These are phyloP conservation scores for Dichotomopilus funicola DNA, from an alignment of 2,329 filamentous ascomycete species.

Conservation along the genomic window DNA sequence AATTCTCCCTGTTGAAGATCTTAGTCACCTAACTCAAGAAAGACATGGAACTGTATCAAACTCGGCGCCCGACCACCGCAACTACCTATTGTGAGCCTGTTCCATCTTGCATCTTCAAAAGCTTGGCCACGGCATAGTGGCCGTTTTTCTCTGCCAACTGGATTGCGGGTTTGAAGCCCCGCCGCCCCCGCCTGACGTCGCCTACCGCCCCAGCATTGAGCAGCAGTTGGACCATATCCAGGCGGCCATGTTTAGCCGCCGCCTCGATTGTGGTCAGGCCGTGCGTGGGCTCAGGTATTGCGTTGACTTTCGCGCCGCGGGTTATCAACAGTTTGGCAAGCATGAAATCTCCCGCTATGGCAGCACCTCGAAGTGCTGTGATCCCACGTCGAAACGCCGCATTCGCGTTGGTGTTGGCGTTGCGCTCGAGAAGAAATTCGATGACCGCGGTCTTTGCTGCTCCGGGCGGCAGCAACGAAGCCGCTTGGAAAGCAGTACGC, in stretches of 20 bases:
- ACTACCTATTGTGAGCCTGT: not conserved
- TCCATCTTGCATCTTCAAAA: not conserved
- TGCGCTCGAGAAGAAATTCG: not conserved
- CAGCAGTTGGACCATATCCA: constrained; percentile 1
- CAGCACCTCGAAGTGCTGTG: not conserved
- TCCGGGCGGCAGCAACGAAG: not conserved
- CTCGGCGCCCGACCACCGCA: too few species aligned
- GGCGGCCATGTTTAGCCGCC: not conserved
- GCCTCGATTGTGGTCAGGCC: too few species aligned
- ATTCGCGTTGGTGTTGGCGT: not conserved
- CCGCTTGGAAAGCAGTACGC: not conserved
- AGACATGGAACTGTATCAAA: too few species aligned
- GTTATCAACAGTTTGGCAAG: not conserved
- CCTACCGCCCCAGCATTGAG: not conserved
- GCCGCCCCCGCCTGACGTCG: not conserved
- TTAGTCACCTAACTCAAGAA: too few species aligned
- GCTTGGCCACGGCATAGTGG: not conserved
- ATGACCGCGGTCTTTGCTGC: not conserved
- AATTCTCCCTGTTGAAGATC: too few species aligned
- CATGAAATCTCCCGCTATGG: not conserved
- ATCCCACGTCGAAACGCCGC: not conserved
- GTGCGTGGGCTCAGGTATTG: too few species aligned
- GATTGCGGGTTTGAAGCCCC: not conserved
- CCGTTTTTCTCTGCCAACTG: not conserved
- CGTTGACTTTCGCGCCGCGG: not conserved